Evolutionary conservation across 176 grass and related monocot genomes (phyloP), one percentile per base, ranked within the genome.

Genomic region (Hordeum marinum): DNA sequence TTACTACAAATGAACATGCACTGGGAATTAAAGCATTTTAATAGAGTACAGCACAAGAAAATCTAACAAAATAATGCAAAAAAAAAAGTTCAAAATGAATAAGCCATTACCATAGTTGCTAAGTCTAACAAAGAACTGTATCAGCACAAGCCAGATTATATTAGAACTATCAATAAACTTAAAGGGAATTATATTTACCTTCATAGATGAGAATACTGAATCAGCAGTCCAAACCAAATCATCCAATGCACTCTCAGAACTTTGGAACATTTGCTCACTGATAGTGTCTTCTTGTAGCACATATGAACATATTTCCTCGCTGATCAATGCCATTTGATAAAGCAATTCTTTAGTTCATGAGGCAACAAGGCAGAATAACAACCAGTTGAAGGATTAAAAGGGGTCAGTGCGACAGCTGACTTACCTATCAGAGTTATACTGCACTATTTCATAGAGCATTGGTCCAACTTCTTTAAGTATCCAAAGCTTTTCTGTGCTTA

Each of bases 261-360:
- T 89, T 88, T 98, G 93, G 87, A 98, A 98, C 23, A 98, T 84
- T 77, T 95, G 96, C 59, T 98, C 93, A 81, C 85, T 87, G 48
- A 98, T 89, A 87, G 80, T 85, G 68, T 94, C 96, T 88, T 98
- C 96, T 98, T 98, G 93, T 85, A 95, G 87, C 87, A 85, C 90
- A 86, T 90, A 98, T 48, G 75, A 84, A 80, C 31, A 85, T 59
- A 78, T 84, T 43, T 72, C 62, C 86, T 87, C 87, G 84, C 96
- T 95, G 36, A 54, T 86, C 48, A 29, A 80, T 34, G 4, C 9
- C 84, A 76, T 70, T 76, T 41, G 50, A 71, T 39, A 77, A 62
- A 77, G 41, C 75, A 9, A 77, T 27, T 50, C 1, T 41, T 77
- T 37, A 84, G 76, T 72, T 77, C 39, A 23, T 68, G 42, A 75